Conservation (phyloP, 2,329 filamentous ascomycete genomes). For the Hypoxylon sp. region DNA sequence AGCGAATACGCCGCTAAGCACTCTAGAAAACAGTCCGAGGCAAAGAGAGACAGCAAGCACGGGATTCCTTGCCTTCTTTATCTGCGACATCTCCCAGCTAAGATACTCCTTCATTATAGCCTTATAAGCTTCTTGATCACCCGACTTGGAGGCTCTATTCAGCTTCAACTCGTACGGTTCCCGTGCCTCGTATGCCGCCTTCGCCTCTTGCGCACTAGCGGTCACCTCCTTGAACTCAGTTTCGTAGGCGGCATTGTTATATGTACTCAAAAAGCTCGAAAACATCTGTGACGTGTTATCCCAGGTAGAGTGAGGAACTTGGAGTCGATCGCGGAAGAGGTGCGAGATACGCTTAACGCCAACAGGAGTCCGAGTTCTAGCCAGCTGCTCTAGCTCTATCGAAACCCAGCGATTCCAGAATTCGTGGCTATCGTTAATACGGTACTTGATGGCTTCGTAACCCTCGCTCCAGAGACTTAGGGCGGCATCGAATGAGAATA, state of each 20-base stretch:
- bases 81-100: conserved; percentile 83
- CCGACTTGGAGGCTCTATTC: conserved; percentile 68
- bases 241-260: conserved; percentile 80
- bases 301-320: conserved; percentile 81
- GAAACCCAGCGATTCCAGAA: conserved; percentile 86
- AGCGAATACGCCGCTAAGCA: conserved; percentile 77
- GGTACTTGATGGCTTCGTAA: conserved; percentile 79
- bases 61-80: conserved; percentile 66
- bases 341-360: conserved; percentile 76
- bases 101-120: conserved; percentile 77
- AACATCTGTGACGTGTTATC: conserved; percentile 81
- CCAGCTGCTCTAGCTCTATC: conserved; percentile 78
- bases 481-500: conserved; percentile 78
- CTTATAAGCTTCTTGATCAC: conserved; percentile 70
- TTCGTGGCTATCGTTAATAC: conserved; percentile 81
- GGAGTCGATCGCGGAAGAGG: conserved; percentile 78
- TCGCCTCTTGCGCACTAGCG: conserved; percentile 73
- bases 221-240: conserved; percentile 79
- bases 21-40: conserved; percentile 82
- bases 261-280: conserved; percentile 80
- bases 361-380: conserved; percentile 67
- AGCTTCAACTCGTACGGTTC: conserved; percentile 79
- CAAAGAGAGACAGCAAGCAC: conserved; percentile 67
- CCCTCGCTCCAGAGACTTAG: conserved; percentile 80
- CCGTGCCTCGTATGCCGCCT: conserved; percentile 74